Evolutionary conservation across 2,329 filamentous ascomycete genomes (phyloP).

Genomic region (Fusarium nelsonii): DNA sequence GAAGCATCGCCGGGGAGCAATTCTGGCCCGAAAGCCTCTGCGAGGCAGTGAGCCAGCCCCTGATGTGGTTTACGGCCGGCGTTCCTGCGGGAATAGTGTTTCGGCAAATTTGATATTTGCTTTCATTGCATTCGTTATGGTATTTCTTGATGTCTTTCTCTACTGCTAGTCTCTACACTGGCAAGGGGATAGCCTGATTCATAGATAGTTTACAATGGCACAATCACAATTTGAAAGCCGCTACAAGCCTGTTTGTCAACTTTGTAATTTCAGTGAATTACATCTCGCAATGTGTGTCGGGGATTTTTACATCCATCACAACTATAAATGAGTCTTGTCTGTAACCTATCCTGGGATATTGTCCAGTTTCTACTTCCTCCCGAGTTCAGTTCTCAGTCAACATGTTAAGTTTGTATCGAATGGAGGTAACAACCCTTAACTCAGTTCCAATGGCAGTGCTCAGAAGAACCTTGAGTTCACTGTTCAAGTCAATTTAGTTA

Average conservation of each 20-base stretch:
- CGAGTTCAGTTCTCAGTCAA: too few species aligned
- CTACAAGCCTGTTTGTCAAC: neutral
- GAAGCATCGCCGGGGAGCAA: constrained; percentile 43
- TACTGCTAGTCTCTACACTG: constrained; percentile 18
- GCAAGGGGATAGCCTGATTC: constrained; percentile 33
- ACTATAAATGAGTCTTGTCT: constrained; percentile 20
- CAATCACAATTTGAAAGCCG: constrained; percentile 47
- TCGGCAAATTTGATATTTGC: constrained; percentile 51
- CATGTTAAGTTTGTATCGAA: too few species aligned
- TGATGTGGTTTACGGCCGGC: constrained; percentile 47
- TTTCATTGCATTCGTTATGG: constrained; percentile 48
- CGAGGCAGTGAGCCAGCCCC: constrained; percentile 42
- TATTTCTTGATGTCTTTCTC: constrained; percentile 34
- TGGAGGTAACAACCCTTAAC: too few species aligned
- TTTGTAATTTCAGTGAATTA: neutral
- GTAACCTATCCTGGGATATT: constrained; percentile 1
- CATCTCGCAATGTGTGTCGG: neutral
- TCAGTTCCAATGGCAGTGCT: too few species aligned
- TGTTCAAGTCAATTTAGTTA: too few species aligned
- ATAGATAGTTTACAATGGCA: constrained; percentile 52
- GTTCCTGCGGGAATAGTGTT: constrained; percentile 46
- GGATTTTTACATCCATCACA: neutral
- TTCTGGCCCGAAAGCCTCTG: constrained; percentile 42
- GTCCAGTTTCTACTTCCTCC: too few species aligned
- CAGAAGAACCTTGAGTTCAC: too few species aligned